Conservation (phyloP, 2,329 filamentous ascomycete genomes). For the Sporothrix phasma region DNA sequence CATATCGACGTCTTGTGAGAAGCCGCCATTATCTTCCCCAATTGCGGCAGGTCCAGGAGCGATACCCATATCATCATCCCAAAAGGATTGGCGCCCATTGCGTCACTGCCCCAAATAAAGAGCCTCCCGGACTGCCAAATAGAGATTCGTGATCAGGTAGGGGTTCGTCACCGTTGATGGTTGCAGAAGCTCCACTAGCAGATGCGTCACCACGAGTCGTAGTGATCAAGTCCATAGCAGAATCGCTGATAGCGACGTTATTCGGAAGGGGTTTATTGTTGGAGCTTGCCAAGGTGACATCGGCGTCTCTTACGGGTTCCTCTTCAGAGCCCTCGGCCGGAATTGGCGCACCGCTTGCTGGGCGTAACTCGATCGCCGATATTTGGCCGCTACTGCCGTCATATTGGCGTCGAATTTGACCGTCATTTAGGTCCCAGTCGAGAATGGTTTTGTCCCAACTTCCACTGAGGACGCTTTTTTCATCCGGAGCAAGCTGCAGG, state of each 20-base stretch:
- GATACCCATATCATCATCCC: constrained; percentile 59
- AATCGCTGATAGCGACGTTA: constrained; percentile 33
- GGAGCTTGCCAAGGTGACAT: constrained; percentile 68
- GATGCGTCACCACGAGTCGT: constrained; percentile 22
- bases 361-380: constrained; percentile 76
- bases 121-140: constrained; percentile 72
- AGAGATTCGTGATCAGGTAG: constrained; percentile 64
- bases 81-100: constrained; percentile 50
- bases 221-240: constrained; percentile 26
- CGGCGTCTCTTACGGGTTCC: constrained; percentile 49
- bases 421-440: constrained; percentile 92
- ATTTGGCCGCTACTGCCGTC: constrained; percentile 73
- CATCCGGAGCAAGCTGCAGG: constrained; percentile 69
- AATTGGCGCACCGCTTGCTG: constrained; percentile 63
- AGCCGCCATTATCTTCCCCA: constrained; percentile 6
- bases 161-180: constrained; percentile 28
- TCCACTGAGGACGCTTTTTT: constrained; percentile 78
- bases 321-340: constrained; percentile 56
- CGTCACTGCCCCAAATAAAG: constrained; percentile 77
- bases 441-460: constrained; percentile 94
- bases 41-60: constrained; percentile 30
- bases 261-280: constrained; percentile 53
- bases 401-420: constrained; percentile 65
- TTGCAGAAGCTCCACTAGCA: constrained; percentile 26
- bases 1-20: constrained; percentile 25